phyloP scores from a whole-genome alignment of 495 filamentous ascomycete genomes.

The Penicillium waksmanii region DNA sequence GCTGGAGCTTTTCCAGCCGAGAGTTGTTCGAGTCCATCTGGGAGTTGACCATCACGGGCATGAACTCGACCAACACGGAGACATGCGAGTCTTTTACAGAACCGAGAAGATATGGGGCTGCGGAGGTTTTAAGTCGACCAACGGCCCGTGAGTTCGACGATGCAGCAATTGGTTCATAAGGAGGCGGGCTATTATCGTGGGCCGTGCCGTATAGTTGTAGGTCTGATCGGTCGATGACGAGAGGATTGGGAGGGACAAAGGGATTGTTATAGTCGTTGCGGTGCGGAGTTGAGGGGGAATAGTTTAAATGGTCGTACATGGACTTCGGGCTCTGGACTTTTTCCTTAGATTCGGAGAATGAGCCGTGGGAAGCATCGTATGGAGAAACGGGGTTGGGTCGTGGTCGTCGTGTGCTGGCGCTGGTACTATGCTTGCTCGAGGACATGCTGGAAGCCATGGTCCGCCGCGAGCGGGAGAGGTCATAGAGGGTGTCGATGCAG shows the following conservation, averaged over 20 bases:
- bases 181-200: slow-evolving; percentile 49
- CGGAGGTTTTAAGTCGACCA: slow-evolving; percentile 48
- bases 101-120: slow-evolving; percentile 36
- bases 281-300: slow-evolving; percentile 20
- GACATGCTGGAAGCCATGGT: slow-evolving; percentile 48
- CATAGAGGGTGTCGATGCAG: slow-evolving; percentile 88
- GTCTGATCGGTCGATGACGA: slow-evolving; percentile 48
- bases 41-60: slow-evolving; percentile 46
- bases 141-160: slow-evolving; percentile 52
- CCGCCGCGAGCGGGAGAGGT: slow-evolving; percentile 75
- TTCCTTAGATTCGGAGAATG: slow-evolving; percentile 39
- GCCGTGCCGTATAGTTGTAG: slow-evolving; percentile 47
- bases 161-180: slow-evolving; percentile 50
- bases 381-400: slow-evolving; percentile 31
- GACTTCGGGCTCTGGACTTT: slow-evolving; percentile 32
- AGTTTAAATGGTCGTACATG: slow-evolving; percentile 25
- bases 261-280: slow-evolving; percentile 26
- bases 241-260: slow-evolving; percentile 30
- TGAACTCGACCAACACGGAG: slow-evolving; percentile 50
- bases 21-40: slow-evolving; percentile 33
- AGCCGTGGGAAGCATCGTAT: slow-evolving; percentile 33
- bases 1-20: slow-evolving; percentile 45
- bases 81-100: slow-evolving; percentile 45
- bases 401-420: slow-evolving; percentile 24
- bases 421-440: slow-evolving; percentile 33